Evolutionary conservation across 2,329 filamentous ascomycete species (phyloP), one percentile per base, ranked within the genome.

Genomic region (Aspergillus luchuensis): DNA sequence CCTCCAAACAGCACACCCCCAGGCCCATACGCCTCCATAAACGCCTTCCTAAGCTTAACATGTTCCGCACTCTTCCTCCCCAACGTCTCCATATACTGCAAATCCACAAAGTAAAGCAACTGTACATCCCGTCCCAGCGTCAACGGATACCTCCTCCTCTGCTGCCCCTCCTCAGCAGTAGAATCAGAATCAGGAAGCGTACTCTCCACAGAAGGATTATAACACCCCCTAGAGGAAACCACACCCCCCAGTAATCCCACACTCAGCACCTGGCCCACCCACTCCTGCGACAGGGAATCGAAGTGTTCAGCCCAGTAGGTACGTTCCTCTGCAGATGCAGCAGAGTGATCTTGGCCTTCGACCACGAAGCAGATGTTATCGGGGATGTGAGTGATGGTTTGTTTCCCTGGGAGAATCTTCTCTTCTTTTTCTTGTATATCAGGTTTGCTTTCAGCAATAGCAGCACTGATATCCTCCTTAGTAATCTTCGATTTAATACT

Each of bases 361-460:
- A 68, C 48, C 0, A 62, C 62, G 48, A 67, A 68, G 21, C 59
- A 61, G 11, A 68, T 47, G 25, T 69, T 68, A 5, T 67, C 58
- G 0, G 66, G 64, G 7, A 67, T 59, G 2, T 43, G 11, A 1
- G 23, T 56, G 10, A 67, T 36, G 3, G 47, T 21, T 2, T 63
- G 21, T 6, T 60, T 61, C 1, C 57, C 59, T 8, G 23, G 33
- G 8, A 64, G 39, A 2, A n/a, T 23, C 3, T 17, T 23, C 2
- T 11, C 13, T 17, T 8, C n/a, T 49, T n/a, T n/a, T n/a, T 28
- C 23, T 25, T n/a, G 11, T 2, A 0, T n/a, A 6, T 13, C 30
- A 8, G 3, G 7, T 2, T n/a, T 17, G 47, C 6, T 25, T 8
- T 23, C 23, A n/a, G 15, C n/a, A n/a, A 13, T 11, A 17, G 4